Evolutionary conservation across 345 rosid species (phyloP).

Genomic region (Murraya paniculata): DNA sequence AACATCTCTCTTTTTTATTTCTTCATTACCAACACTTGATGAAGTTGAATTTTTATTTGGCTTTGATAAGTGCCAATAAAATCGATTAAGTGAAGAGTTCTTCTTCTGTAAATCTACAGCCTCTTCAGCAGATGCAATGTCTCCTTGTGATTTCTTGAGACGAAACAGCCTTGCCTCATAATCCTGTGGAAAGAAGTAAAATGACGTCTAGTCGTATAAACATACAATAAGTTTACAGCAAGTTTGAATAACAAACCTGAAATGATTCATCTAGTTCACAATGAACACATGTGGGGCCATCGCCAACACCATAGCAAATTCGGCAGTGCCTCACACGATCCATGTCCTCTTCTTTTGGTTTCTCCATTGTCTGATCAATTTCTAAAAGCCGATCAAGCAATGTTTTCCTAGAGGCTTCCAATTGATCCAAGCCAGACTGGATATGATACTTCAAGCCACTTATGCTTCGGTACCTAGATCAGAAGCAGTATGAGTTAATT

Average conservation of each 20-base stretch:
- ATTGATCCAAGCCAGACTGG: constrained; percentile 68
- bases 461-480: constrained; percentile 66
- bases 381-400: constrained; percentile 64
- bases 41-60: constrained; percentile 41
- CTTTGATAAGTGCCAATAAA: constrained; percentile 65
- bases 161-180: constrained; percentile 91
- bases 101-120: constrained; percentile 68
- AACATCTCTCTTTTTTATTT: constrained; percentile 58
- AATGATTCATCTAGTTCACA: constrained; percentile 85
- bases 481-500: constrained; percentile 22
- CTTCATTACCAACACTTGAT: constrained; percentile 35
- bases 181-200: constrained; percentile 43
- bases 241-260: constrained; percentile 48
- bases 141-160: constrained; percentile 66
- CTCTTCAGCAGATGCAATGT: constrained; percentile 78
- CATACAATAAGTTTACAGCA: constrained; percentile 14
- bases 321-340: constrained; percentile 69
- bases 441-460: constrained; percentile 78
- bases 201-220: not conserved
- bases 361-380: constrained; percentile 76
- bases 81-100: constrained; percentile 75
- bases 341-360: constrained; percentile 76
- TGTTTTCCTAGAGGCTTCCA: constrained; percentile 65
- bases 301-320: constrained; percentile 55
- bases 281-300: constrained; percentile 79